Percentiles rank a stretch among this genome's conserved stretches.
phyloP scores from a whole-genome alignment of 345 rosid species.

The Populus deltoides region DNA sequence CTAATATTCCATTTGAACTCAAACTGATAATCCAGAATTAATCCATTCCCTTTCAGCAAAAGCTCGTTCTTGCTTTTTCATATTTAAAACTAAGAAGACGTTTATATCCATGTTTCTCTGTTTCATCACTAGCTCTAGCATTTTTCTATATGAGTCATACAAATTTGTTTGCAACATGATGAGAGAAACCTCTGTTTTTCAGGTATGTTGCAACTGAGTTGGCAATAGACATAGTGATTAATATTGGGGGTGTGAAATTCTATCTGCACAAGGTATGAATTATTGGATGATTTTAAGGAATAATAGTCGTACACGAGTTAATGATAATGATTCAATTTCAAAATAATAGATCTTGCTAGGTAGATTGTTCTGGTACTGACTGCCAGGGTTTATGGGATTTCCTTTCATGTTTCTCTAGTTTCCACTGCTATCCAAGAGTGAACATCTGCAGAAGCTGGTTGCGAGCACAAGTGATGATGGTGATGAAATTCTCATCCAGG shows the following conservation, averaged over 20 bases:
- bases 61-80: too few relatives aligned
- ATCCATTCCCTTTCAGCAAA: too few relatives aligned
- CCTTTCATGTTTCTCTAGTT: constrained; percentile 37
- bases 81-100: background rate
- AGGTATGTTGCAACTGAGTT: constrained; percentile 69
- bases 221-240: constrained; percentile 54
- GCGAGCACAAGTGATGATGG: constrained; percentile 45
- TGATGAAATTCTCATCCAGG: constrained; percentile 62
- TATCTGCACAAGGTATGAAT: constrained; percentile 67
- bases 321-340: background rate
- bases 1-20: too few relatives aligned
- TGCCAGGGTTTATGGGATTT: background rate
- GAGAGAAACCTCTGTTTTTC: constrained; percentile 11
- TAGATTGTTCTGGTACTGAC: background rate
- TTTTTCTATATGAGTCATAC: too few relatives aligned
- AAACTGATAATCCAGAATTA: too few relatives aligned
- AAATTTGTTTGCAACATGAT: background rate
- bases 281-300: too few relatives aligned
- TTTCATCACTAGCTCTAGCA: too few relatives aligned
- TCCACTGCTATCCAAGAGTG: constrained; percentile 70
- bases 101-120: background rate
- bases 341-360: background rate
- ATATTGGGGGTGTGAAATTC: constrained; percentile 56
- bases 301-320: background rate
- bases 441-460: constrained; percentile 56